phyloP scores from a whole-genome alignment of 2,329 filamentous ascomycete genomes.

The Aspergillus melleus region DNA sequence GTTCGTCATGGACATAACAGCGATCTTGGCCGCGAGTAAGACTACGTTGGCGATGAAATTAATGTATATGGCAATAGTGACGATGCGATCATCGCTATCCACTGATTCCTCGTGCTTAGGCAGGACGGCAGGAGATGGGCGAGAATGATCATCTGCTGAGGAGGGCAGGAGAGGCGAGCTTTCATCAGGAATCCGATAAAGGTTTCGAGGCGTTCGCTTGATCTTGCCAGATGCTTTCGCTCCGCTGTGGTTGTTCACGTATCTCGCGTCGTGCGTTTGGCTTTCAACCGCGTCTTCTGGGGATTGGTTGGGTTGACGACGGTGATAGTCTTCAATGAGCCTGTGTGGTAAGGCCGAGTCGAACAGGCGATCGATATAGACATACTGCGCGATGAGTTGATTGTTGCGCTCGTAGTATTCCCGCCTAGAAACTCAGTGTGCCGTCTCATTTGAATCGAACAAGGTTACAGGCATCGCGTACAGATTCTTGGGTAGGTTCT shows the following conservation, averaged over 20 bases:
- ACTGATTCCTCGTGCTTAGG: constrained; percentile 48
- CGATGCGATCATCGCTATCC: constrained; percentile 71
- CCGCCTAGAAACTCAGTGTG: constrained; percentile 51
- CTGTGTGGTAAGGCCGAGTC: constrained; percentile 92
- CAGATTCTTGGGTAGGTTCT: constrained; percentile 69
- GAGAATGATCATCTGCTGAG: constrained; percentile 61
- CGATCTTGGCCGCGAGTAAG: constrained; percentile 73
- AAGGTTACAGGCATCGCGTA: constrained; percentile 33
- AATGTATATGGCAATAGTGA: constrained; percentile 84
- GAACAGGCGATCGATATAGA: constrained; percentile 87
- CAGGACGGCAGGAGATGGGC: constrained; percentile 48
- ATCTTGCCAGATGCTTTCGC: constrained; percentile 45
- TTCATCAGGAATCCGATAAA: constrained; percentile 66
- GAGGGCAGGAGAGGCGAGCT: constrained; percentile 26
- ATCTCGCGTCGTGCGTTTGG: constrained; percentile 51
- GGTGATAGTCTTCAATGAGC: constrained; percentile 80
- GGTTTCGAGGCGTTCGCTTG: constrained; percentile 79
- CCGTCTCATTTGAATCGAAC: neutral
- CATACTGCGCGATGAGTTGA: constrained; percentile 82
- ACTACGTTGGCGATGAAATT: constrained; percentile 78
- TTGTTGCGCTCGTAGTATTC: constrained; percentile 89
- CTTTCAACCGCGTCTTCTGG: neutral
- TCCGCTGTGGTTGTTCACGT: constrained; percentile 20
- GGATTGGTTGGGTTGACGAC: neutral
- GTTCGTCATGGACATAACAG: constrained; percentile 73